phyloP scores from a whole-genome alignment of 2,329 filamentous ascomycete genomes.

The Fusarium armeniacum region DNA sequence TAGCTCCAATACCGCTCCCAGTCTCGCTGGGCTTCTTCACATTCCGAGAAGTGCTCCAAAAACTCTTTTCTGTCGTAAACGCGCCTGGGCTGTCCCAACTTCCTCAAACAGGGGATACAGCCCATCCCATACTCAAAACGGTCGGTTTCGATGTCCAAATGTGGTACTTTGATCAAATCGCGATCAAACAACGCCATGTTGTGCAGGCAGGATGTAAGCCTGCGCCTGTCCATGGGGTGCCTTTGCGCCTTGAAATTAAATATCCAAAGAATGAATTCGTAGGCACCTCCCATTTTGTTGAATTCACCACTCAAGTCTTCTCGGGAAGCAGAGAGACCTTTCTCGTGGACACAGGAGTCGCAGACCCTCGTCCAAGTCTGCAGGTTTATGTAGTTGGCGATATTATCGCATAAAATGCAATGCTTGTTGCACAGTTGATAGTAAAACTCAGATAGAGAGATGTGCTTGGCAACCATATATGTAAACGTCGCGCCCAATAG shows the following conservation, averaged over 20 bases:
- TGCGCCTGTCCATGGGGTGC: no score
- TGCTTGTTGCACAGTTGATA: slow-evolving; percentile 43
- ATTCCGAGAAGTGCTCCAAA: neutral
- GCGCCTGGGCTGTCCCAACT: fast-evolving
- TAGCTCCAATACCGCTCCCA: neutral
- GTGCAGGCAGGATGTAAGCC: no score
- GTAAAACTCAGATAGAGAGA: slow-evolving; percentile 48
- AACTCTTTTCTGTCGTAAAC: neutral
- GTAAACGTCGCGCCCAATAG: slow-evolving; percentile 52
- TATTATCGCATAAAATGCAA: no score
- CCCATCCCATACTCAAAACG: neutral
- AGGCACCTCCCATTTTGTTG: no score
- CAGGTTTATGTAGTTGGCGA: neutral
- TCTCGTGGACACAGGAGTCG: neutral
- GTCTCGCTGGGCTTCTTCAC: neutral
- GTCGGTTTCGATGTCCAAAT: neutral
- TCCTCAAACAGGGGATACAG: neutral
- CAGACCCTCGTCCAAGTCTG: neutral
- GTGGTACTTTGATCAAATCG: neutral
- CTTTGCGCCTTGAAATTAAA: no score
- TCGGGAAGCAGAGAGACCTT: neutral
- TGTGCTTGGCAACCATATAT: slow-evolving; percentile 43
- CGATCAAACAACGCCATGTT: no score
- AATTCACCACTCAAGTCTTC: neutral
- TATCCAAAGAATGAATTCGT: no score